Evolutionary conservation across 306 rosid genomes (phyloP), one percentile per base, ranked within the genome.

Genomic region (Hippophae gyantsensis): DNA sequence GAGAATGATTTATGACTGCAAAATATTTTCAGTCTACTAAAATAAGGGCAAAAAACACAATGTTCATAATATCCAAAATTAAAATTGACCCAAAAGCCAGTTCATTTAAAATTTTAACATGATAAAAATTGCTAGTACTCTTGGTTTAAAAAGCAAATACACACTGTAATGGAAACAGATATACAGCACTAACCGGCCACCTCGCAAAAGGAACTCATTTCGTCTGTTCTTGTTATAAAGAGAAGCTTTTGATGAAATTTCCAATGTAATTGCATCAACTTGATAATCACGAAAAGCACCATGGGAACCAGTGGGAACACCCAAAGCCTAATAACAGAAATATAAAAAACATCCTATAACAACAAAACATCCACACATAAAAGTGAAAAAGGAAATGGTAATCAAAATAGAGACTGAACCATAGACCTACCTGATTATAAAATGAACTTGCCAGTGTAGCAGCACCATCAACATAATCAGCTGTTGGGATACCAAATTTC

Each of bases 271-370:
- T 56, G 98, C 96, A 61, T 92, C 98, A 67, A 92, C 81, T 86
- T 92, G 96, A 69, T 85, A 92, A 78, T 87, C 98, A 58, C 98
- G 93, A 64, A 92, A 92, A 71, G 89, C 98, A 55, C 98, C 98
- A 52, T 87, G 98, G 42, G 98, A 70, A 68, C 98, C 96, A 1
- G 95, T 85, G 18, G 98, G 98, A 74, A 88, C 75, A 50, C 98
- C 98, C 80, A 87, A 77, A 71, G 83, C 96, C 98, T 92, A 70
- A 57, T 48, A 66, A 10, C 58, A 81, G 44, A 45, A 71, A 72
- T 6, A 65, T 65, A 44, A 42, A 42, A 47, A 38, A 26, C 50
- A 44, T 43, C 52, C 32, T 13, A 63, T 67, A 10, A 1, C 25
- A 32, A n/a, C 13, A 61, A 10, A 13, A 13, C 58, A 41, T 51